Evolutionary conservation across 164 flowering plant species (phyloP).

Genomic region (Tinospora cordifolia): DNA sequence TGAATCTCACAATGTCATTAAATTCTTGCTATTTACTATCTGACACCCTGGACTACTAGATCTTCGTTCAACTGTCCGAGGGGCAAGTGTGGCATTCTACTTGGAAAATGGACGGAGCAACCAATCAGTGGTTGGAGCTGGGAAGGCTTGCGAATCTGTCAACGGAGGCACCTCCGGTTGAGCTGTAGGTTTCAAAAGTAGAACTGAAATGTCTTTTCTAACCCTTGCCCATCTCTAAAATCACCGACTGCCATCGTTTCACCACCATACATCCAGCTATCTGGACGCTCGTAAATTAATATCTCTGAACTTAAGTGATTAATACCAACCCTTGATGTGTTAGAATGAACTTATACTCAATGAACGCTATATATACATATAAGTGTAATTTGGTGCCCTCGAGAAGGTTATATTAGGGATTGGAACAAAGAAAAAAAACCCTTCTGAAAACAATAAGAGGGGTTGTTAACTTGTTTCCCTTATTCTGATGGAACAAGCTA

Average conservation of each 20-base stretch:
- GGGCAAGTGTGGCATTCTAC: neutral
- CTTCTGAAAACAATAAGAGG: neutral
- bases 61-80: neutral
- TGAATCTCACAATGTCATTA: no score
- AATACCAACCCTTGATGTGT: no score
- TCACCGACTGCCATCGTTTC: neutral
- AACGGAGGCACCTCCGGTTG: neutral
- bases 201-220: constrained; percentile 2
- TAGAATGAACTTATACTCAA: no score
- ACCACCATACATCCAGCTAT: no score
- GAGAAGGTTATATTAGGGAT: neutral
- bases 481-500: constrained; percentile 3
- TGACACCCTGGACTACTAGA: no score
- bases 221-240: neutral
- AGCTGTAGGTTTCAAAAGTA: constrained; percentile 4
- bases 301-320: no score
- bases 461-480: neutral
- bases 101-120: constrained; percentile 15
- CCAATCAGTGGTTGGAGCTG: constrained; percentile 24
- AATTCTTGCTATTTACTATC: no score
- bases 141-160: constrained; percentile 9
- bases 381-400: constrained; percentile 1
- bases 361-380: neutral
- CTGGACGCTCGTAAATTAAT: no score
- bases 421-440: neutral